Conservation (phyloP, 176 grass and related monocot species). For the Eragrostis nindensis region DNA sequence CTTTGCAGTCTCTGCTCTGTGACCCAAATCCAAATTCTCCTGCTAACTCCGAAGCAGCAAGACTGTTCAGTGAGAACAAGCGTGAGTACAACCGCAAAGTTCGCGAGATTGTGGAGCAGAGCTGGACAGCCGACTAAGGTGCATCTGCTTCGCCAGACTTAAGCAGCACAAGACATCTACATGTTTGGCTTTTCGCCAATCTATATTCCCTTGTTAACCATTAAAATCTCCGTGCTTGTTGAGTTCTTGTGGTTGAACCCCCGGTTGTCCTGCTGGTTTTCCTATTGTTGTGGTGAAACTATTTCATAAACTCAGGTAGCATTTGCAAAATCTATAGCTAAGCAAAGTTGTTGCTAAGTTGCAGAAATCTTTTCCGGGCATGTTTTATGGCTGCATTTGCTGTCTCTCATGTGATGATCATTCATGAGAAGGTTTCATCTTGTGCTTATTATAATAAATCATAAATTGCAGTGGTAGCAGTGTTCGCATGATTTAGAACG, state of each 20-base stretch:
- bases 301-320: constrained; percentile 22
- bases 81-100: constrained; percentile 92
- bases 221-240: neutral
- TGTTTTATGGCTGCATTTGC: neutral
- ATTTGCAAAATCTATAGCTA: constrained; percentile 36
- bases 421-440: neutral
- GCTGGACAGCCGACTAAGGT: constrained; percentile 86
- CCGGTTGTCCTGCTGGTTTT: constrained; percentile 13
- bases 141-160: neutral
- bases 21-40: constrained; percentile 95
- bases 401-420: neutral
- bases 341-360: constrained; percentile 32
- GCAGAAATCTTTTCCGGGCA: neutral
- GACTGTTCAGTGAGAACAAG: constrained; percentile 90
- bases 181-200: constrained; percentile 40
- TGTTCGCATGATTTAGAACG: neutral
- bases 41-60: constrained; percentile 90
- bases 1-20: constrained; percentile 79
- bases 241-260: constrained; percentile 40
- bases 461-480: neutral
- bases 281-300: constrained; percentile 25
- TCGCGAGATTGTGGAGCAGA: constrained; percentile 87
- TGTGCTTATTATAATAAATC: neutral
- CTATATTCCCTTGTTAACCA: constrained; percentile 39
- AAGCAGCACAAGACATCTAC: constrained; percentile 38